Conservation (phyloP, 371 early-diverging fungal genomes). For the Mortierella sp. region DNA sequence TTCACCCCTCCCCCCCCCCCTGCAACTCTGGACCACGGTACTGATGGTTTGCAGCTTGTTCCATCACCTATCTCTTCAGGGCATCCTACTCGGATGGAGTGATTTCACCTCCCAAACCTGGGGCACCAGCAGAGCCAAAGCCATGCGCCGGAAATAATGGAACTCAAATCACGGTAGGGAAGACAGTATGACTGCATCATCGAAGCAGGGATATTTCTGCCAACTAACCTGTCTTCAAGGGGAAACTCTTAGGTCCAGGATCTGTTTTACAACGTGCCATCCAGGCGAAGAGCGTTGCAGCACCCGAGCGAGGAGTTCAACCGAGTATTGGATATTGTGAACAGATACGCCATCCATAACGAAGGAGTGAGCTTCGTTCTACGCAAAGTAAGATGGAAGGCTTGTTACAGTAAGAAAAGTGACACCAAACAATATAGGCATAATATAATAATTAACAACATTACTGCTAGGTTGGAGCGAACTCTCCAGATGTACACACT, state of each 20-base stretch:
- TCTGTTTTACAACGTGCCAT: conserved; percentile 90
- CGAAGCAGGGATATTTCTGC: not conserved
- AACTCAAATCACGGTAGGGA: conserved; percentile 82
- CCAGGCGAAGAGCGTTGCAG: conserved; percentile 83
- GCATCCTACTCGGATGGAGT: conserved; percentile 89
- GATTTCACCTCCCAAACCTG: conserved; percentile 76
- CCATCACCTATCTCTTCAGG: conserved; percentile 43
- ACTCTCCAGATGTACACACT: conserved; percentile 80
- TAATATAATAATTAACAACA: too few relatives aligned
- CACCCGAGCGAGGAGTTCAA: conserved; percentile 88
- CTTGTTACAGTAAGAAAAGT: not conserved
- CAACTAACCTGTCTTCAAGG: not conserved
- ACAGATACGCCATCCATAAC: conserved; percentile 92
- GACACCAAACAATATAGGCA: too few relatives aligned
- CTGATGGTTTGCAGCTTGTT: not conserved
- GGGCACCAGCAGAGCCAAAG: conserved; percentile 79
- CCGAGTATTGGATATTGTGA: conserved; percentile 86
- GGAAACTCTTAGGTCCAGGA: conserved; percentile 78
- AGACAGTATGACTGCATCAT: not conserved
- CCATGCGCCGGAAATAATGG: conserved; percentile 95
- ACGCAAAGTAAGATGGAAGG: conserved; percentile 70
- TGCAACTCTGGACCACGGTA: not conserved
- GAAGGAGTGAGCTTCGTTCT: conserved; percentile 83
- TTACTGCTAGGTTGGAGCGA: conserved; percentile 65
- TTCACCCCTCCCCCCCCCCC: too few relatives aligned